Base-by-base conservation (phyloP, 2,329 filamentous ascomycete genomes). In the Pestalotiopsis sp. region DNA sequence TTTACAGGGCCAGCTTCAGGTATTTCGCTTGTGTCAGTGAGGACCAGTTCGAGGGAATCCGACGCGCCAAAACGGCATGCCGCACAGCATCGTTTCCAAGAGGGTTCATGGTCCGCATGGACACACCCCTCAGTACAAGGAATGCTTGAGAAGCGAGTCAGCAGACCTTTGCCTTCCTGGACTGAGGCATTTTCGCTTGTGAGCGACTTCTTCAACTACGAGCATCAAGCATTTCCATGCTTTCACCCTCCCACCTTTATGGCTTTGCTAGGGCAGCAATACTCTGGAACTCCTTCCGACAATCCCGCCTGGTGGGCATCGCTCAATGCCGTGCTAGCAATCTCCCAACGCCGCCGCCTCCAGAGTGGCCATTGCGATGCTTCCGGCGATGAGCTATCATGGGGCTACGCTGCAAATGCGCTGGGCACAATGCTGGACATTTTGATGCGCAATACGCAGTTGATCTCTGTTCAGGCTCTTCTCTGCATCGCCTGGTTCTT, bases 381-480 rank as follows among this genome's bases (percentile, higher is more conserved):
- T 12, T 11, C 13, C 17, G 23, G 39, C n/a, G 62, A 45, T 5
- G 62, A 45, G 13, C 4, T 17, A 1, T 39, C 13, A 11, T 64
- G 62, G 62, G 39, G 12, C 12, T 64, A 64, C 1, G 39, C 62
- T 6, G 39, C 62, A 2, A 64, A 64, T 39, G 62, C 62, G 9
- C 39, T 64, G n/a, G 62, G 62, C 11, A 49, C 17, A 9, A 38
- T 23, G 20, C 20, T 64, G 38, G 62, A 64, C 14, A 31, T 64
- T 25, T 9, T 64, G 23, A 64, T 64, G 62, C 62, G 62, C 17
- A 64, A 64, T 13, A 64, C 62, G 62, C 62, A 64, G 62, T 20
- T 64, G 38, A 45, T 64, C 12, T 64, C 62, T 49, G 62, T 64
- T 7, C 62, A 64, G 31, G 62, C 62, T 13, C 62, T 64, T 17